These are phyloP conservation scores for Rhizopogon roseolus DNA, from an alignment of 768 basidiomycete species.

Conservation along the genomic window DNA sequence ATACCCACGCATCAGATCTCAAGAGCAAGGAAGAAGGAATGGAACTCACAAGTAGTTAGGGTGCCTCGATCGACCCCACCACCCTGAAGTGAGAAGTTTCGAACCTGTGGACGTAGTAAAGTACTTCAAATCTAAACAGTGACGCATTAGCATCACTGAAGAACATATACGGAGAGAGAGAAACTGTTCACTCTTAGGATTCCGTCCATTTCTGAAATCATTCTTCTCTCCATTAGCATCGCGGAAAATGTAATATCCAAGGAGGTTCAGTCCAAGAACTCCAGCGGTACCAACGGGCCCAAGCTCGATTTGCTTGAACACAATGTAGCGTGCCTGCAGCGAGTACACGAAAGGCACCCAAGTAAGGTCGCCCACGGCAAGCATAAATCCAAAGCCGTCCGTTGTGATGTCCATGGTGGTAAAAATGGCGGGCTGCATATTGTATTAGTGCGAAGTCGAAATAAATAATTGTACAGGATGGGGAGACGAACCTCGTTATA, in stretches of 20 bases:
- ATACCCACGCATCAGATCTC: background rate
- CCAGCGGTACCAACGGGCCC: slow-evolving; percentile 48
- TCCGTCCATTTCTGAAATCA: slow-evolving; percentile 87
- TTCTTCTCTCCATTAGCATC: slow-evolving; percentile 90
- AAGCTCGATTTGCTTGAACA: slow-evolving; percentile 81
- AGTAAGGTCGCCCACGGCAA: slow-evolving; percentile 83
- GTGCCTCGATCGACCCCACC: slow-evolving; percentile 95
- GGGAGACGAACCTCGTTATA: slow-evolving; percentile 76
- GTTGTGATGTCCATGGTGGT: slow-evolving; percentile 98
- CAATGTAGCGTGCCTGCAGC: slow-evolving; percentile 92
- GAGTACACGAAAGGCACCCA: slow-evolving; percentile 96
- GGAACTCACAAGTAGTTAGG: slow-evolving; percentile 78
- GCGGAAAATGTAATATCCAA: slow-evolving; percentile 92
- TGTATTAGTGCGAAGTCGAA: background rate
- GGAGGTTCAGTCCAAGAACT: slow-evolving; percentile 59
- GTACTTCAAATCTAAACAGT: slow-evolving; percentile 59
- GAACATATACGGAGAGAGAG: background rate
- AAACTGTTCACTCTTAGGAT: slow-evolving; percentile 76
- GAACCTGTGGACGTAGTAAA: slow-evolving; percentile 82
- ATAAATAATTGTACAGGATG: background rate
- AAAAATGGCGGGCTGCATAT: slow-evolving; percentile 69
- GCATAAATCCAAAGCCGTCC: slow-evolving; percentile 99
- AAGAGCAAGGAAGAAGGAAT: background rate
- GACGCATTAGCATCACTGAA: background rate
- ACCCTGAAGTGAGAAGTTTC: slow-evolving; percentile 89